Percentiles rank a stretch among this genome's conserved stretches.
phyloP scores from a whole-genome alignment of 2,329 filamentous ascomycete genomes.

The Ophiostoma montium region DNA sequence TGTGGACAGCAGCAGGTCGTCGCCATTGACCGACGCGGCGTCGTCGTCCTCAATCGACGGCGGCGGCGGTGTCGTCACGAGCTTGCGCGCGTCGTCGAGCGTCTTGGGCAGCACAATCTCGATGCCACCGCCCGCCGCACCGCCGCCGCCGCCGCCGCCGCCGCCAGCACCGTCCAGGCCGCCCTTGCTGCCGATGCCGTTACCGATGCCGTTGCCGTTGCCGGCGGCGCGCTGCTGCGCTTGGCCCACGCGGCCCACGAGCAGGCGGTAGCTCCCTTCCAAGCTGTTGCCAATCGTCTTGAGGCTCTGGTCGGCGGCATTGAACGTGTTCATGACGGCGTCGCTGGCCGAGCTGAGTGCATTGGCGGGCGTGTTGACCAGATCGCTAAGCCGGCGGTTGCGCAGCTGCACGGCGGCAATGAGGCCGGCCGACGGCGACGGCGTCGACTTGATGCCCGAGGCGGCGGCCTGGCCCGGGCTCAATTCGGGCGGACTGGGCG shows the following conservation, averaged over 20 bases:
- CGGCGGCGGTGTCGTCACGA: conserved; percentile 63
- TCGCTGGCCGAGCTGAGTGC: conserved; percentile 73
- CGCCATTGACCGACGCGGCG: conserved; percentile 37
- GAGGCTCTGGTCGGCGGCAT: conserved; percentile 77
- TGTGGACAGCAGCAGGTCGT: conserved; percentile 25
- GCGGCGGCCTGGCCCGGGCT: conserved; percentile 17
- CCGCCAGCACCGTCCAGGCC: conserved; percentile 44
- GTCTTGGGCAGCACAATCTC: conserved; percentile 64
- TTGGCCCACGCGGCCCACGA: conserved; percentile 71
- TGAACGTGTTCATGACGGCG: conserved; percentile 73
- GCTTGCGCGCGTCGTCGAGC: conserved; percentile 77
- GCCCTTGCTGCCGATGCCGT: conserved; percentile 23
- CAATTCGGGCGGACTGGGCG: conserved; percentile 20
- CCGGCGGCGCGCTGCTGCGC: conserved; percentile 18
- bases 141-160: no score
- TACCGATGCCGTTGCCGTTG: conserved; percentile 31
- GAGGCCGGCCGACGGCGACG: conserved; percentile 26
- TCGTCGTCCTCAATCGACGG: conserved; percentile 44
- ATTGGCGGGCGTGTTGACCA: conserved; percentile 73
- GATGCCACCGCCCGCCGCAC: background rate
- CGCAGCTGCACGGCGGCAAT: conserved; percentile 37
- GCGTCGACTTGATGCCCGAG: conserved; percentile 20
- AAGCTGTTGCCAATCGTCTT: conserved; percentile 86
- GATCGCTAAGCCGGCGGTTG: conserved; percentile 66
- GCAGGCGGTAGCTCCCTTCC: conserved; percentile 84